These are phyloP conservation scores for Collybia nuda DNA, from an alignment of 768 basidiomycete species.

Conservation along the genomic window DNA sequence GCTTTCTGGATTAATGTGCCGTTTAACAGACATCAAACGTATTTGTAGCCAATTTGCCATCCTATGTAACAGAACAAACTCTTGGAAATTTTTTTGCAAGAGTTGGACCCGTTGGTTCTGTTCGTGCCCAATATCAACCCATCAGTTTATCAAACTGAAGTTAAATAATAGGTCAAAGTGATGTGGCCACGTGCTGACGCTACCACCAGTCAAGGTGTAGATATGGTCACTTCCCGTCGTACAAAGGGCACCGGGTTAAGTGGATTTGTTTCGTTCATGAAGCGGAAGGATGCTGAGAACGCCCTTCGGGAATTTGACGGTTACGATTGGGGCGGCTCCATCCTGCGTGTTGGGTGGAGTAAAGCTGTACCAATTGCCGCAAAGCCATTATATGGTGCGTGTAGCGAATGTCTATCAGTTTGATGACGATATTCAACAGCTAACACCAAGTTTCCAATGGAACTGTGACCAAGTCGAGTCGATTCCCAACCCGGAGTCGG, in stretches of 20 bases:
- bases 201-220: conserved; percentile 64
- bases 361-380: conserved; percentile 89
- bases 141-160: neutral
- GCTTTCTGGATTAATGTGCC: conserved; percentile 1
- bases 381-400: conserved; percentile 78
- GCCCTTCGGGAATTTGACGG: conserved; percentile 92
- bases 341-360: conserved; percentile 93
- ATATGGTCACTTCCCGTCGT: conserved; percentile 72
- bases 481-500: conserved; percentile 35
- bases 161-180: conserved; percentile 71
- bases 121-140: conserved; percentile 30
- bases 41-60: conserved; percentile 92
- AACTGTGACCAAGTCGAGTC: conserved; percentile 13
- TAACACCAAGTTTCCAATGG: conserved; percentile 13
- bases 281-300: conserved; percentile 83
- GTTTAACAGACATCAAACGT: conserved; percentile 81
- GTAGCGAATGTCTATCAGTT: neutral
- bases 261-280: conserved; percentile 98
- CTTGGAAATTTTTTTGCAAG: conserved; percentile 92
- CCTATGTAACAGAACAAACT: conserved; percentile 80
- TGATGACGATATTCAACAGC: neutral
- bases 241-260: conserved; percentile 78
- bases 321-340: conserved; percentile 89
- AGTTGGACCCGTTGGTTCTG: conserved; percentile 90
- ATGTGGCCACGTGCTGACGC: conserved; percentile 97